Base-by-base conservation (phyloP, 2,329 filamentous ascomycete species). In the Trichophyton simii region DNA sequence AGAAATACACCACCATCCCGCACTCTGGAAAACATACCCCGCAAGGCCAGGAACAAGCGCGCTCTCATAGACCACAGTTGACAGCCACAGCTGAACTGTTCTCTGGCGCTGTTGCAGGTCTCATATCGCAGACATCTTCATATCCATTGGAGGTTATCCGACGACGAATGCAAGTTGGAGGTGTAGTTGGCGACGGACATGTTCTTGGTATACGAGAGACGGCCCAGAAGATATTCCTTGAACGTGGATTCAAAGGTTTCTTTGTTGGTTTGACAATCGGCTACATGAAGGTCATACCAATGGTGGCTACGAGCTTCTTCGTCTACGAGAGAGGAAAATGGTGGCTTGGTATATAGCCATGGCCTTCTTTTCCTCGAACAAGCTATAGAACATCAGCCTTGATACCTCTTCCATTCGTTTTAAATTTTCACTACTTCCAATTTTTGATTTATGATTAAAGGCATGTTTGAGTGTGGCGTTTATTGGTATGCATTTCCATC, bases 81-180 rank as follows among this genome's bases (percentile, higher is more conserved):
- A 87, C 84, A 6, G 90, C 87, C 15, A 95, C 91, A 82, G 94
- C 94, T 0, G 89, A 97, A 73, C 82, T 99, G 4, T 80, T 82
- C 2, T 86, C 91, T 0, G 94, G 94, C 57, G 94, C 91, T 0
- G 73, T 94, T 8, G 91, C 94, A 0, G 94, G 94, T 1, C 78
- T 96, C 63, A 84, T 96, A 1, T 91, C 90, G 6, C 94, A 99
- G 74, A 96, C 92, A 0, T 84, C 87, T 0, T 95, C 91, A 15
- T 99, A 99, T 72, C 94, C 94, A 3, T 80, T 99, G 2, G 94
- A 99, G 73, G 89, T 99, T 15, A 87, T 97, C 62, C 80, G 94
- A 63, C 82, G 94, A 65, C 82, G 94, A 57, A 97, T 99, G 92
- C 94, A 99, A 72, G 94, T 99, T 13, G 89, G 90, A 57, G 94